Evolutionary conservation across 2,329 filamentous ascomycete species (phyloP).

Genomic region (Nothopassalora personata): DNA sequence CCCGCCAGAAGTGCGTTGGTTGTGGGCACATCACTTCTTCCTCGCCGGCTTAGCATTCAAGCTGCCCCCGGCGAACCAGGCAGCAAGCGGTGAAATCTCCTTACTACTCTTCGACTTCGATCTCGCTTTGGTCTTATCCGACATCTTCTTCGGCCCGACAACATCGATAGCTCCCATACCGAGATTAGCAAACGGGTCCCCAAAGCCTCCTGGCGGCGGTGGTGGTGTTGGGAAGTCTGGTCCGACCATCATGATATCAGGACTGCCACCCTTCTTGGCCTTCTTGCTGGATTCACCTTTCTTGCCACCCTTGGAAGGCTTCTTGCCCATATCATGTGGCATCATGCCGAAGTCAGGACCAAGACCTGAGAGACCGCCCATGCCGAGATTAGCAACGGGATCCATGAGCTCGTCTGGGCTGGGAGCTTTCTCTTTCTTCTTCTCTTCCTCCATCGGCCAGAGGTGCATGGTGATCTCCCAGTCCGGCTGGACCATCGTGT

Average conservation of each 20-base stretch:
- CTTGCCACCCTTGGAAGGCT: conserved; percentile 12
- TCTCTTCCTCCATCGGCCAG: conserved; percentile 40
- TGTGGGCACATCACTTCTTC: conserved; percentile 3
- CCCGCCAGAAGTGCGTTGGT: background rate
- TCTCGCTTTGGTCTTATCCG: conserved; percentile 13
- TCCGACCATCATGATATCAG: background rate
- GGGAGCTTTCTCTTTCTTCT: conserved; percentile 15
- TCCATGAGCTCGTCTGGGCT: conserved; percentile 8
- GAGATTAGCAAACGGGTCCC: conserved; percentile 15
- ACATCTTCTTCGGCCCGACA: background rate
- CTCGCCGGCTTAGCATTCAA: conserved; percentile 14
- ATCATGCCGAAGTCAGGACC: conserved; percentile 13
- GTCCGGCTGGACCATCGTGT: conserved; percentile 44
- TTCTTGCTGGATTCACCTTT: conserved; percentile 9
- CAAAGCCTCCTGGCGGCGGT: conserved; percentile 14
- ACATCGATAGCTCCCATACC: conserved; percentile 6
- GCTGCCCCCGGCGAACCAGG: conserved; percentile 28
- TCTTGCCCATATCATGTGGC: conserved; percentile 8
- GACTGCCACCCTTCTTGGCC: background rate
- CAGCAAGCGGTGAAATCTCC: conserved; percentile 22
- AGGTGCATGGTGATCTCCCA: conserved; percentile 47
- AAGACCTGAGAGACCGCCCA: conserved; percentile 6
- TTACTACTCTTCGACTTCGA: conserved; percentile 23
- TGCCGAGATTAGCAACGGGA: conserved; percentile 13
- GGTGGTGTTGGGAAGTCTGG: conserved; percentile 12